Conservation (phyloP, 495 filamentous ascomycete species). For the Aspergillus bertholletiae region DNA sequence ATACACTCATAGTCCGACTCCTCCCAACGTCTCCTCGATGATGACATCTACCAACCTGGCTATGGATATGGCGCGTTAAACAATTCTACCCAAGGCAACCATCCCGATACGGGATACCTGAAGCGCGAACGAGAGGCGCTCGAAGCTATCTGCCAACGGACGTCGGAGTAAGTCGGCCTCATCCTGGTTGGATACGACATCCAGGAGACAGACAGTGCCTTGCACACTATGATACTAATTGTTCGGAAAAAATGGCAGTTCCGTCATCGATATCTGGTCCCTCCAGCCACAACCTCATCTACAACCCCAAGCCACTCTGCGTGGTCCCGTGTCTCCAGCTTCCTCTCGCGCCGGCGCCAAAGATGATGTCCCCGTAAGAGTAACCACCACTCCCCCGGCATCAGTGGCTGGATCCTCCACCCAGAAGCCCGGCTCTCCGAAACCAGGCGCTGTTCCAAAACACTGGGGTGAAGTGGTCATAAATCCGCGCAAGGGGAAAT, state of each 20-base stretch:
- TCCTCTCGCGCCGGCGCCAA: conserved; percentile 24
- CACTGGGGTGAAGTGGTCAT: conserved; percentile 48
- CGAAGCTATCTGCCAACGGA: conserved; percentile 50
- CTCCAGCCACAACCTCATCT: conserved; percentile 47
- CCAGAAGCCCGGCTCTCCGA: conserved; percentile 16
- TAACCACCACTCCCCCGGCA: conserved; percentile 18
- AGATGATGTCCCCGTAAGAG: conserved; percentile 17
- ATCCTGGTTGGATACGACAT: not conserved
- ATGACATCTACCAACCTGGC: conserved; percentile 47
- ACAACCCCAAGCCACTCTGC: conserved; percentile 44
- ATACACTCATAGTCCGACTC: conserved; percentile 37
- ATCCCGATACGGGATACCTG: conserved; percentile 47
- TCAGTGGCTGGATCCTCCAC: conserved; percentile 2
- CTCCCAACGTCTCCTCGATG: conserved; percentile 45
- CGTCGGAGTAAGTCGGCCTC: conserved; percentile 43
- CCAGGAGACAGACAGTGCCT: not conserved
- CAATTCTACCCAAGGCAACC: conserved; percentile 34
- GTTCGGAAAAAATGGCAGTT: conserved; percentile 22
- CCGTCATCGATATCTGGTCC: conserved; percentile 50
- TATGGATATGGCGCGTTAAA: conserved; percentile 47
- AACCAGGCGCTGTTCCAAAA: conserved; percentile 32
- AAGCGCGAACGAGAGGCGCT: conserved; percentile 50
- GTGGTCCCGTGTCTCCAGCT: conserved; percentile 25
- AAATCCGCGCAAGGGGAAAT: conserved; percentile 37
- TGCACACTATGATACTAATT: not conserved